These are phyloP conservation scores for Verruconis gallopava DNA, from an alignment of 2,329 filamentous ascomycete genomes.

Conservation along the genomic window DNA sequence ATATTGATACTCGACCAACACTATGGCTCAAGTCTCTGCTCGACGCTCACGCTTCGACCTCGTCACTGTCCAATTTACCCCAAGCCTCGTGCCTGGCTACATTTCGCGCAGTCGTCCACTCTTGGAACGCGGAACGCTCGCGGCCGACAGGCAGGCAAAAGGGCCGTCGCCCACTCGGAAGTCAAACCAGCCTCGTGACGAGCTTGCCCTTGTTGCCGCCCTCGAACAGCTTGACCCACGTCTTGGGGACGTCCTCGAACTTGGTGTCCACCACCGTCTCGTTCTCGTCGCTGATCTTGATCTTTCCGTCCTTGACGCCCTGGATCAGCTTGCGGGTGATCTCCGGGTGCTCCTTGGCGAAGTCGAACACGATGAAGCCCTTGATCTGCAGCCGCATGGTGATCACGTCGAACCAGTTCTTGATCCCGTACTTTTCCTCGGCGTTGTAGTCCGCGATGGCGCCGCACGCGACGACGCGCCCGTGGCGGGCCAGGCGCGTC, in stretches of 20 bases:
- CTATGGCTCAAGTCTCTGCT: no score
- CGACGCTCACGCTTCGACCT: no score
- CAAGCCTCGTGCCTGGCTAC: no score
- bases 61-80: no score
- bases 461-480: constrained; percentile 32
- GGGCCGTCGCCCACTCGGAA: no score
- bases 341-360: constrained; percentile 11
- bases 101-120: no score
- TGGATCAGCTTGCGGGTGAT: constrained; percentile 1
- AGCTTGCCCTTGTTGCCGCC: constrained; percentile 37
- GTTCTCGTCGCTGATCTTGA: constrained; percentile 30
- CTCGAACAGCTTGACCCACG: constrained; percentile 35
- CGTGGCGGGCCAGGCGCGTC: constrained; percentile 27
- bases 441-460: constrained; percentile 28
- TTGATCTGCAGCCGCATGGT: constrained; percentile 29
- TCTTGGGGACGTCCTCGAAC: constrained; percentile 38
- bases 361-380: constrained; percentile 34
- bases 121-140: no score
- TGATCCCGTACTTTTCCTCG: constrained; percentile 17
- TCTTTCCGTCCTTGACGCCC: constrained; percentile 30
- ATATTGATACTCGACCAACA: no score
- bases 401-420: constrained; percentile 33
- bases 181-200: constrained; percentile 25
- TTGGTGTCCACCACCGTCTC: constrained; percentile 34
- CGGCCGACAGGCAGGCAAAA: no score